Percentiles rank a stretch among this genome's conserved stretches.
Conservation (phyloP, 257 asterid species). For the Salvia splendens region DNA sequence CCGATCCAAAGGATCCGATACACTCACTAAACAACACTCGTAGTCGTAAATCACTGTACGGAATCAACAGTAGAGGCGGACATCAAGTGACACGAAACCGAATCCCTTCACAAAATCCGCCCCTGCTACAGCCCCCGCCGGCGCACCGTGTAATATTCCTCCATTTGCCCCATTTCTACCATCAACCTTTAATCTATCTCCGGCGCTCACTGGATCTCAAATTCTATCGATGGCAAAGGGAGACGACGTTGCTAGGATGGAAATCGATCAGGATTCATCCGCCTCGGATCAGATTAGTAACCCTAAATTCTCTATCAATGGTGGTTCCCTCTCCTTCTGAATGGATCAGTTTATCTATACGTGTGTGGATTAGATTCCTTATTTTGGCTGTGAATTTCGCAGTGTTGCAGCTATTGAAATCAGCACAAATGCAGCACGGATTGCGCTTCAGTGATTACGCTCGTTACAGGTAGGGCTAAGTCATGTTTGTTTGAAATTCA, state of each 20-base stretch:
- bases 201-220: slow-evolving; percentile 33
- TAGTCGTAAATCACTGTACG: no score
- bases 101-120: slow-evolving; percentile 23
- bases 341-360: neutral
- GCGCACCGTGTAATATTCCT: slow-evolving; percentile 18
- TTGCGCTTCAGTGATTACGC: slow-evolving; percentile 89
- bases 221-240: slow-evolving; percentile 54
- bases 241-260: slow-evolving; percentile 62
- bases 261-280: slow-evolving; percentile 56
- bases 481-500: neutral
- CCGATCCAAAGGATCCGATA: neutral
- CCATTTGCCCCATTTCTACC: neutral
- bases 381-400: slow-evolving; percentile 33
- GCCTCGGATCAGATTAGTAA: slow-evolving; percentile 54
- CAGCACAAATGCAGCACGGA: slow-evolving; percentile 99
- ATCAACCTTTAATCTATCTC: neutral
- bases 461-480: slow-evolving; percentile 69
- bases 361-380: slow-evolving; percentile 8
- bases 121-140: slow-evolving; percentile 14
- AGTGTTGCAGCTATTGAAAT: slow-evolving; percentile 88
- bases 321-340: slow-evolving; percentile 37
- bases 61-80: neutral
- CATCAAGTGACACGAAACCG: neutral
- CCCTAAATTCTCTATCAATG: slow-evolving; percentile 81
- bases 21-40: neutral